Evolutionary conservation across 176 grass and related monocot species (phyloP).

Genomic region (Oryza meyeriana): DNA sequence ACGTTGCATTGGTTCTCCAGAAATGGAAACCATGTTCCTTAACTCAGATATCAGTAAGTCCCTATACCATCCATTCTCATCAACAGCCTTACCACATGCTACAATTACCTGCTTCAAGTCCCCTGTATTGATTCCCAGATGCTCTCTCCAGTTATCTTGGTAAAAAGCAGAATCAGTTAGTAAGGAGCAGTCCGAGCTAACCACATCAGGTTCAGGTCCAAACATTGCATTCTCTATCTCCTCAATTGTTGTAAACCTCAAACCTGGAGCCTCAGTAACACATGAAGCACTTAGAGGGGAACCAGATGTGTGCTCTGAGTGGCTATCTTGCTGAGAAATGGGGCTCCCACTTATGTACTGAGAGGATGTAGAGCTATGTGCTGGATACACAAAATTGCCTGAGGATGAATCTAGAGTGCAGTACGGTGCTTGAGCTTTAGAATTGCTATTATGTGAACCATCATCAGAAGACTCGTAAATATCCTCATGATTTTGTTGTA

Average conservation of each 20-base stretch:
- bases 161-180: conserved; percentile 30
- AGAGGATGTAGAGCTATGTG: conserved; percentile 58
- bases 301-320: conserved; percentile 58
- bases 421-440: conserved; percentile 44
- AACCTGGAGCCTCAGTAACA: conserved; percentile 60
- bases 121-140: conserved; percentile 58
- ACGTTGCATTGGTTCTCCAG: conserved; percentile 68
- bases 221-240: conserved; percentile 71
- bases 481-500: conserved; percentile 39
- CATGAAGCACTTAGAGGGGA: conserved; percentile 80
- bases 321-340: conserved; percentile 59
- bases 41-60: conserved; percentile 59
- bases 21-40: conserved; percentile 62
- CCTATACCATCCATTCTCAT: conserved; percentile 42
- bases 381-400: conserved; percentile 45
- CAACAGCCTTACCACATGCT: conserved; percentile 72
- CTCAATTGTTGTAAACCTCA: conserved; percentile 51
- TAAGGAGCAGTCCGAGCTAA: conserved; percentile 41
- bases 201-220: conserved; percentile 59
- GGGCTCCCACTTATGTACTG: conserved; percentile 62
- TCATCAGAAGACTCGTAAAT: conserved; percentile 45
- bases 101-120: conserved; percentile 70
- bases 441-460: conserved; percentile 31
- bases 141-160: conserved; percentile 62
- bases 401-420: conserved; percentile 85